Conservation (phyloP, 1,139 yeast species). For the Blastobotrys apis region DNA sequence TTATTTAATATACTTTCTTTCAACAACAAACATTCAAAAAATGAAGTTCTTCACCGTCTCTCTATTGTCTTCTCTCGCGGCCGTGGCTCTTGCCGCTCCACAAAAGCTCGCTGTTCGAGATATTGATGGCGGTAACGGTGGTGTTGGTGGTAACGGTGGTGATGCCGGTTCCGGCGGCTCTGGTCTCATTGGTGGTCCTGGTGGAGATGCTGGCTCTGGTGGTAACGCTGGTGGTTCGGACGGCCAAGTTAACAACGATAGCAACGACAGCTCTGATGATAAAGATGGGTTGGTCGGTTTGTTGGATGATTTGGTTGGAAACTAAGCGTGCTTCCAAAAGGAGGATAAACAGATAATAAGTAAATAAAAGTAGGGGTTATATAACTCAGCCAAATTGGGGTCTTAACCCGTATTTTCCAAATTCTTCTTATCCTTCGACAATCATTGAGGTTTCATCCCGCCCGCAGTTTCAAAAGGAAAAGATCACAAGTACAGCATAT, state of each 20-base stretch:
- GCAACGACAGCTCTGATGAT: no score
- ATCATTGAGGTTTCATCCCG: no score
- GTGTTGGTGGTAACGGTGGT: not conserved
- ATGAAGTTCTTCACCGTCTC: not conserved
- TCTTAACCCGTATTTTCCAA: no score
- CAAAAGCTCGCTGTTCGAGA: not conserved
- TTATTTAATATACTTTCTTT: not conserved
- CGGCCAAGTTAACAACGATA: not conserved
- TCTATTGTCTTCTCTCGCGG: not conserved
- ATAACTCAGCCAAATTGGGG: no score
- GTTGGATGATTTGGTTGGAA: not conserved
- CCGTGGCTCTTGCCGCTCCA: constrained; percentile 1
- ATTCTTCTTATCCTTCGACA: no score
- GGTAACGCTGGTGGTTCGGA: constrained; percentile 5
- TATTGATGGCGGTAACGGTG: not conserved
- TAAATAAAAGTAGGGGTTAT: no score
- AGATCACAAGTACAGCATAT: no score
- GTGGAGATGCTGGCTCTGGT: constrained; percentile 4
- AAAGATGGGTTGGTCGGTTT: not conserved
- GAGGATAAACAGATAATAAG: no score
- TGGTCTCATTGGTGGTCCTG: not conserved
- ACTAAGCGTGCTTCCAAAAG: no score
- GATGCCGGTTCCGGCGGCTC: not conserved
- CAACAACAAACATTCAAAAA: not conserved
- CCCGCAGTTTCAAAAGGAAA: no score